Evolutionary conservation across 2,329 filamentous ascomycete species (phyloP), one percentile per base, ranked within the genome.

Genomic region (Penicillium brevicompactum): DNA sequence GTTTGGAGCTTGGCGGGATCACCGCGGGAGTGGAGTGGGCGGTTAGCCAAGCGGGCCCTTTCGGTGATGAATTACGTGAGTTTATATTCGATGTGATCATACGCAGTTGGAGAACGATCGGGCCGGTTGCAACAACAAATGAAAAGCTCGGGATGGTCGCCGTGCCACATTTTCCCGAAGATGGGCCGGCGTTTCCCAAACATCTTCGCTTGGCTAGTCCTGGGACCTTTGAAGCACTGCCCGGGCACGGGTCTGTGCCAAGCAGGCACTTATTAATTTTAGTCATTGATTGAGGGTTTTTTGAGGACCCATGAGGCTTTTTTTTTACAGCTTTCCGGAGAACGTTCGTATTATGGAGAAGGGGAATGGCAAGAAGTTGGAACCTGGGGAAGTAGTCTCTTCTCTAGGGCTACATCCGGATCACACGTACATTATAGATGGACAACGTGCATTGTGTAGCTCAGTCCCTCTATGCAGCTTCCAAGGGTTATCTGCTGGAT

Each of bases 201-300:
- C 43, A 31, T n/a, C 22, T 30, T 9, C 16, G 30, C 43, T 45
- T 45, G 43, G 43, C 43, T 21, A 27, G 43, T 45, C 43, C 32
- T 45, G 27, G 43, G 43, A 24, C 24, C 43, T 18, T 31, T 24
- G 24, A 30, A 31, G 43, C 43, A 30, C 9, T 31, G 24, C 22
- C 43, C 43, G 27, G 24, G n/a, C 24, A 31, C 11, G 27, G 24
- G 27, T 45, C 43, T 31, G 24, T 31, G 43, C 43, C 43, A 45
- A 45, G 43, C n/a, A n/a, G n/a, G 24, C 14, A n/a, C 11, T 45
- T 9, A 45, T 45, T 32, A 31, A 45, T 45, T n/a, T 45, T 45
- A 45, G 43, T 45, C 43, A 45, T 44, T 27, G 22, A 30, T 32
- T 45, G 43, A 45, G 43, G 43, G 27, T 16, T 45, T 45, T 45